phyloP scores from a whole-genome alignment of 305 asterid genomes.

The Fraxinus ornus region DNA sequence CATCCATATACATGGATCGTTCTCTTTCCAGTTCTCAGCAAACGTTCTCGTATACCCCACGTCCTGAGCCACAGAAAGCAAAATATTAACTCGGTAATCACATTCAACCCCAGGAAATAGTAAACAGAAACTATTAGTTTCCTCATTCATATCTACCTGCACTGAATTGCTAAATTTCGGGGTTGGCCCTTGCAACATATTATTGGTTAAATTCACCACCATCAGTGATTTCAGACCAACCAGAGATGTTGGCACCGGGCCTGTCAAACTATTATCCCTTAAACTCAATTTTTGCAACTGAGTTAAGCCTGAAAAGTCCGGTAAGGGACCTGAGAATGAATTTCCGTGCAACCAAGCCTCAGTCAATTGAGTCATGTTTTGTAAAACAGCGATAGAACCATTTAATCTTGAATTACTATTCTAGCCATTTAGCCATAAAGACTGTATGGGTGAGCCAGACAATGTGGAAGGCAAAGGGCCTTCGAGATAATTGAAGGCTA shows the following conservation, averaged over 20 bases:
- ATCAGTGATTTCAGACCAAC: conserved; percentile 37
- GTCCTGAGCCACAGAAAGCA: conserved; percentile 53
- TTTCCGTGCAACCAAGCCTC: conserved; percentile 69
- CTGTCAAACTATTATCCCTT: conserved; percentile 70
- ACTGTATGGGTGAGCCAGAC: conserved; percentile 48
- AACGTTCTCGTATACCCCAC: conserved; percentile 57
- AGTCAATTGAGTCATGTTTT: conserved; percentile 56
- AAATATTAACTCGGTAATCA: conserved; percentile 44
- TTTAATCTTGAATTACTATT: conserved; percentile 40
- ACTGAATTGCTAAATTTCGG: conserved; percentile 55
- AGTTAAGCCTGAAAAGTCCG: conserved; percentile 54
- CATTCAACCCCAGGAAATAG: conserved; percentile 54
- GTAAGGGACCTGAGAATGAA: conserved; percentile 62
- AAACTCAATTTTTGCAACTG: conserved; percentile 51
- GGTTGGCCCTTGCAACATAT: too few species aligned
- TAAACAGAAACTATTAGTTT: conserved; percentile 61
- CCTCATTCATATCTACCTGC: conserved; percentile 33
- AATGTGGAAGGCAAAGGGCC: conserved; percentile 66
- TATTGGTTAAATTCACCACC: conserved; percentile 65
- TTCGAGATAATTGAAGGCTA: conserved; percentile 56
- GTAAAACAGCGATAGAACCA: conserved; percentile 56
- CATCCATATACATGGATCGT: conserved; percentile 75
- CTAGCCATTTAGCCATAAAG: conserved; percentile 76
- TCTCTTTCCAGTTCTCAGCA: conserved; percentile 66
- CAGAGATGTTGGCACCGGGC: conserved; percentile 73